Evolutionary conservation across 169 alveolate genomes (phyloP).

Genomic region (Cryptosporidium canis): DNA sequence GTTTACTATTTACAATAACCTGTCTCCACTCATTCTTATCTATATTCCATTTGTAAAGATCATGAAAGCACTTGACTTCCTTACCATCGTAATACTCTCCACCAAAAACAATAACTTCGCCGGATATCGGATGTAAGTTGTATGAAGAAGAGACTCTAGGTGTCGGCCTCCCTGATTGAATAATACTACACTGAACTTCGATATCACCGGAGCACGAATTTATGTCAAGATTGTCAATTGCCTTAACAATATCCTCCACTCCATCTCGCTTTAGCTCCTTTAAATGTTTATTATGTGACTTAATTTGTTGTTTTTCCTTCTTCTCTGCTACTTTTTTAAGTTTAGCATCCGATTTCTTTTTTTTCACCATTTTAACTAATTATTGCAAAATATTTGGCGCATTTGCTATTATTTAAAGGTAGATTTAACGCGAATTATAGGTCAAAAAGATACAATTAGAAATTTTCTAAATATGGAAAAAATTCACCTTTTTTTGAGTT

Average conservation of each 20-base stretch:
- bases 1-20: conserved; percentile 75
- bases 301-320: conserved; percentile 17
- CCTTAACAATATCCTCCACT: conserved; percentile 35
- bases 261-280: conserved; percentile 48
- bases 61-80: conserved; percentile 83
- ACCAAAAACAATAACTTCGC: conserved; percentile 86
- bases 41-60: conserved; percentile 83
- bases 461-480: conserved; percentile 19
- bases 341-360: conserved; percentile 21
- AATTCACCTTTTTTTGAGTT: conserved; percentile 5
- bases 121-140: conserved; percentile 68
- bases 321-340: conserved; percentile 11
- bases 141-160: conserved; percentile 67
- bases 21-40: conserved; percentile 85
- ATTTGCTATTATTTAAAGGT: background rate
- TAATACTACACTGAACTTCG: conserved; percentile 41
- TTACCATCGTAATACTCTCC: conserved; percentile 90
- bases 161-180: conserved; percentile 49
- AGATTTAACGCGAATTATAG: background rate
- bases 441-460: background rate
- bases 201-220: background rate
- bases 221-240: conserved; percentile 10
- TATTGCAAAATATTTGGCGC: background rate
- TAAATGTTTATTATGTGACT: conserved; percentile 16
- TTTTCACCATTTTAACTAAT: background rate